Evolutionary conservation across 192 early-diverging fungal genomes (phyloP), one percentile per base, ranked within the genome.

Genomic region (Backusella circina): DNA sequence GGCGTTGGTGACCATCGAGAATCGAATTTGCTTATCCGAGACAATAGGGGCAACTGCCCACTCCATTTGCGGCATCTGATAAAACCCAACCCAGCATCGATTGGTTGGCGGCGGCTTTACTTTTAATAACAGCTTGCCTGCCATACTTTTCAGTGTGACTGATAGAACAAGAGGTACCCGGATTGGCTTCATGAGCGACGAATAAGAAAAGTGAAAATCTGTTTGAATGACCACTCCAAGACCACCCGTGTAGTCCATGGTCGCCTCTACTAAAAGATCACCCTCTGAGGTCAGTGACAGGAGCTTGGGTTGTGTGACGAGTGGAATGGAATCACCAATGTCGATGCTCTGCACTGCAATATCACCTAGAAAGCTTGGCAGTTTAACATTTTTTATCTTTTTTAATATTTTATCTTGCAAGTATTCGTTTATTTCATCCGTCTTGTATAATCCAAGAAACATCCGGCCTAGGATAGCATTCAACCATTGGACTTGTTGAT

Each of bases 61-160:
- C 67, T 91, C 87, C 39, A 97, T 83, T 2, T 85, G 84, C 0
- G 95, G 95, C 76, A 90, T 87, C 51, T 92, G 87, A 70, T 91
- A 93, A 72, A 96, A 93, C 5, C 93, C 95, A 72, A 95, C 78
- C 95, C 95, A 97, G 32, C 94, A 82, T 6, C 95, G 87, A 72
- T 95, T 95, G 33, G 92, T 89, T 33, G 92, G 92, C 8, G 91
- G 90, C 0, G 92, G 90, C 71, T 94, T 93, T 75, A 96, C 88
- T 72, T 92, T 89, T n/a, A 95, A 67, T 28, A 93, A 84, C 65
- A 94, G 75, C 61, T 91, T 91, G 0, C 94, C 95, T 6, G 88
- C 83, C 76, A 96, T 78, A 16, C 86, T 82, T 68, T 90, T 85
- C 69, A 97, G 79, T 18, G 89, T 90, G 35, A 96, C 90, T 5